Conservation (phyloP, 2,329 filamentous ascomycete species). For the Monascus ruber region DNA sequence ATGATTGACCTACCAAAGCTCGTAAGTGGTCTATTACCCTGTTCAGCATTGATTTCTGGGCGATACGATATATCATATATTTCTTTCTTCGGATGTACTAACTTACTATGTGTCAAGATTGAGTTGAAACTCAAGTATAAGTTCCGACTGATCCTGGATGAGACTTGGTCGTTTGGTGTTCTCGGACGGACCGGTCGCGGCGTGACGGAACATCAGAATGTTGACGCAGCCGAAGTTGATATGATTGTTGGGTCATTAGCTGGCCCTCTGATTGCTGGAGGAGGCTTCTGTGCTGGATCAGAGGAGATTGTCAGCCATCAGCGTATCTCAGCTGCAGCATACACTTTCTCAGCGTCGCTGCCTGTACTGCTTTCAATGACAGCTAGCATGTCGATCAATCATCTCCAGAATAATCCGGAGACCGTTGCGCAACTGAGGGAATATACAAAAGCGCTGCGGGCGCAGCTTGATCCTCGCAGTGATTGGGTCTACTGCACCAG, state of each 20-base stretch:
- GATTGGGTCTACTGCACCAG: conserved; percentile 86
- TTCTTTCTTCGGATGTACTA: conserved; percentile 1
- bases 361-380: conserved; percentile 93
- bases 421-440: conserved; percentile 69
- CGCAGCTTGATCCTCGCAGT: conserved; percentile 80
- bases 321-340: conserved; percentile 80
- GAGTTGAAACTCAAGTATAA: conserved; percentile 95
- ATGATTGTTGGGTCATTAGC: conserved; percentile 94
- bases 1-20: conserved; percentile 74
- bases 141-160: conserved; percentile 93
- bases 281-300: conserved; percentile 88
- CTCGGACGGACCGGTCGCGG: conserved; percentile 84
- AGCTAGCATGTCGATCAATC: conserved; percentile 75
- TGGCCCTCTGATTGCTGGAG: conserved; percentile 79
- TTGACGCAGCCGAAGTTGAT: conserved; percentile 84
- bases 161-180: conserved; percentile 95
- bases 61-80: conserved; percentile 2
- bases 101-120: conserved; percentile 40
- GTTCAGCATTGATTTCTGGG: conserved; percentile 3
- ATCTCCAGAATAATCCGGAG: conserved; percentile 80
- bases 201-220: conserved; percentile 91
- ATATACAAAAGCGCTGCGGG: conserved; percentile 73
- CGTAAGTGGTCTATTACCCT: conserved; percentile 36
- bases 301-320: conserved; percentile 93
- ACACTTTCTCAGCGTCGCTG: conserved; percentile 90